Evolutionary conservation across 768 basidiomycete species (phyloP).

Genomic region (Leccinellum albellum): DNA sequence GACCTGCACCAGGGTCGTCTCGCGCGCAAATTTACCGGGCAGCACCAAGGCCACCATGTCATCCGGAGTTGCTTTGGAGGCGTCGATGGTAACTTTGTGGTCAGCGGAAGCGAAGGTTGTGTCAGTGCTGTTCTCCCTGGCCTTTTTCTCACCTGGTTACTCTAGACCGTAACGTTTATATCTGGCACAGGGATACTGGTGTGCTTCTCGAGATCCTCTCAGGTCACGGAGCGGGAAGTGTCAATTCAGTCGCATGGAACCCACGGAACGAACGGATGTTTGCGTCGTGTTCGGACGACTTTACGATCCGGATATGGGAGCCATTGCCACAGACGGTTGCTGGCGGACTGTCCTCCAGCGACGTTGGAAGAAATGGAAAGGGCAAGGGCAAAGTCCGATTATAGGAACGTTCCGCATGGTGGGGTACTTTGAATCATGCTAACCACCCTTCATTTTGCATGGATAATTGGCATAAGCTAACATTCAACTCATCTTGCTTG

Average conservation of each 20-base stretch:
- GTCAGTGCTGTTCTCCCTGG: background rate
- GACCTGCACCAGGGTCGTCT: slow-evolving; percentile 67
- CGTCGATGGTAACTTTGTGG: slow-evolving; percentile 79
- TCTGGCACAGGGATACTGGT: slow-evolving; percentile 90
- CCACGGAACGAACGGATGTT: slow-evolving; percentile 87
- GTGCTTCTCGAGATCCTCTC: slow-evolving; percentile 79
- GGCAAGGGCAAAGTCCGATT: slow-evolving; percentile 64
- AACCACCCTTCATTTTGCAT: slow-evolving; percentile 25
- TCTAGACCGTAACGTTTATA: slow-evolving; percentile 87
- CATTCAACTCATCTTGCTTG: slow-evolving; percentile 27
- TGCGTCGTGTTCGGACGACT: slow-evolving; percentile 94
- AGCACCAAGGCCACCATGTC: slow-evolving; percentile 77
- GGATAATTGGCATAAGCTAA: slow-evolving; percentile 26
- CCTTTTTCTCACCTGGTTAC: slow-evolving; percentile 9
- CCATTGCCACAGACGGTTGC: slow-evolving; percentile 23
- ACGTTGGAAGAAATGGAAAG: slow-evolving; percentile 42
- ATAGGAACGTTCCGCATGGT: slow-evolving; percentile 27
- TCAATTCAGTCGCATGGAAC: slow-evolving; percentile 97
- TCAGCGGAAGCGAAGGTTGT: slow-evolving; percentile 94
- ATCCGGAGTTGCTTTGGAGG: slow-evolving; percentile 95
- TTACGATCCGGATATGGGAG: slow-evolving; percentile 89
- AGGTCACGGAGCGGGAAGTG: slow-evolving; percentile 86
- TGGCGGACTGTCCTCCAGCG: slow-evolving; percentile 14
- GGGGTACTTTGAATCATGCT: slow-evolving; percentile 14
- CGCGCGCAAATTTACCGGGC: slow-evolving; percentile 80